Evolutionary conservation across 1,284 basidiomycete genomes (phyloP).

Genomic region (Bjerkandera adusta): DNA sequence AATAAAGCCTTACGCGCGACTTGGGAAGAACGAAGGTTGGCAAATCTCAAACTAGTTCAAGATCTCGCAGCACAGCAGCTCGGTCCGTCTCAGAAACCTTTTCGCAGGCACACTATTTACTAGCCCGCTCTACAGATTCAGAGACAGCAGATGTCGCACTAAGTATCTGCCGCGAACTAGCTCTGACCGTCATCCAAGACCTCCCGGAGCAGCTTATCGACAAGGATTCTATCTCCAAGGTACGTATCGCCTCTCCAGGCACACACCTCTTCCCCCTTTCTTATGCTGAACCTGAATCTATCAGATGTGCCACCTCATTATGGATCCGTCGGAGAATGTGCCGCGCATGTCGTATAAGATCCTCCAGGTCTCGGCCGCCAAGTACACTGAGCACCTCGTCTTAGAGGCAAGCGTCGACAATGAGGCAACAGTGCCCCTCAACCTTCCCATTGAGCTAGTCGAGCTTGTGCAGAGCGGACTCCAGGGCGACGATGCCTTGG

Average conservation of each 20-base stretch:
- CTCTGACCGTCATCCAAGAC: constrained; percentile 66
- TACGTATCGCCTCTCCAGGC: constrained; percentile 24
- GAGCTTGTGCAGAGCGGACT: constrained; percentile 54
- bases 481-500: constrained; percentile 32
- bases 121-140: constrained; percentile 31
- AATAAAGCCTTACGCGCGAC: constrained; percentile 73
- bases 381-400: constrained; percentile 76
- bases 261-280: too few relatives aligned
- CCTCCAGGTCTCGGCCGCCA: constrained; percentile 59
- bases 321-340: constrained; percentile 62
- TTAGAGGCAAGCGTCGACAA: constrained; percentile 82
- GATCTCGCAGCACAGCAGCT: constrained; percentile 53
- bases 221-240: constrained; percentile 62
- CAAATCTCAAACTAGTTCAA: constrained; percentile 55
- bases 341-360: constrained; percentile 73
- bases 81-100: constrained; percentile 37
- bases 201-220: constrained; percentile 65
- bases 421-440: constrained; percentile 45
- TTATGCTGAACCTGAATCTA: too few relatives aligned
- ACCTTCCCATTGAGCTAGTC: constrained; percentile 69
- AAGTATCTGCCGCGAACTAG: constrained; percentile 63
- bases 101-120: constrained; percentile 1
- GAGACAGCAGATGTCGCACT: constrained; percentile 43
- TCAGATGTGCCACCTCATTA: constrained; percentile 75
- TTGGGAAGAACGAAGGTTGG: constrained; percentile 63